These are phyloP conservation scores for Cystobasidium ongulense DNA, from an alignment of 768 basidiomycete genomes.

Conservation along the genomic window DNA sequence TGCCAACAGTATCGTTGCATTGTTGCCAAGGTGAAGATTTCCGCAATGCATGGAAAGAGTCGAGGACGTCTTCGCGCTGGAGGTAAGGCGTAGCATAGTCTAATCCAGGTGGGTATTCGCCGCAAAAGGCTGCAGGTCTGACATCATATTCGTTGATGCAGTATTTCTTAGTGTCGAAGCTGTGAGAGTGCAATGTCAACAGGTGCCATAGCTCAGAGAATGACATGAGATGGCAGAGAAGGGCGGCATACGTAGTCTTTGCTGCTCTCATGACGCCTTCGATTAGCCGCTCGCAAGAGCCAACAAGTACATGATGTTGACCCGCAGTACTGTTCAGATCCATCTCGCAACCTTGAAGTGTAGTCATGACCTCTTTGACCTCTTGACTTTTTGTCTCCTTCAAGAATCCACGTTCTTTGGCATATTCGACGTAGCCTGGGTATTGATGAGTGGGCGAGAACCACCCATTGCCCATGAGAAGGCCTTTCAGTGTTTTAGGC, in stretches of 20 bases:
- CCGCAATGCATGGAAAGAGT: constrained; percentile 67
- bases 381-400: constrained; percentile 58
- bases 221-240: no score
- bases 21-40: constrained; percentile 79
- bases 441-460: constrained; percentile 74
- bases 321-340: constrained; percentile 9
- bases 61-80: constrained; percentile 61
- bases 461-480: constrained; percentile 97
- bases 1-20: constrained; percentile 63
- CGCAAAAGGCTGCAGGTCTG: constrained; percentile 76
- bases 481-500: constrained; percentile 49
- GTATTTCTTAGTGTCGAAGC: constrained; percentile 59
- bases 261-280: constrained; percentile 44
- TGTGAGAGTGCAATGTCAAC: no score
- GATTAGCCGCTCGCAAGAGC: constrained; percentile 59
- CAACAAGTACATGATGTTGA: constrained; percentile 50
- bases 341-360: neutral
- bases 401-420: constrained; percentile 66
- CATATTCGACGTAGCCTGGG: constrained; percentile 78
- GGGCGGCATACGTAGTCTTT: constrained; percentile 9
- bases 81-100: constrained; percentile 65
- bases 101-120: constrained; percentile 94
- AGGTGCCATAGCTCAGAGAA: no score
- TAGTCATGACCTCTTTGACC: neutral
- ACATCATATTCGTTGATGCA: constrained; percentile 95